Base-by-base conservation (phyloP, 306 rosid species). In the Gastrolobium villosum region DNA sequence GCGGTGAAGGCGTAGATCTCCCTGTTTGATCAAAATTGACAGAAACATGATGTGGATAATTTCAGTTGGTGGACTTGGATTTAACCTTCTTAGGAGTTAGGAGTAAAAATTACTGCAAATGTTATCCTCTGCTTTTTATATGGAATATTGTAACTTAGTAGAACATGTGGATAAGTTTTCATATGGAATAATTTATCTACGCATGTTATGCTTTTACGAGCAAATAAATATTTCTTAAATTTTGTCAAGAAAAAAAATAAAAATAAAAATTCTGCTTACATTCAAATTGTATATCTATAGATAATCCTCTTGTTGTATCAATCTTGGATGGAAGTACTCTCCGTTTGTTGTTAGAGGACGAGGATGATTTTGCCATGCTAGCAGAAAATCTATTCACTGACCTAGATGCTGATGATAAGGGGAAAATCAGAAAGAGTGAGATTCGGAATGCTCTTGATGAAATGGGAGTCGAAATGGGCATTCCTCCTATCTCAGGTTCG, bases 391-490 rank as follows among this genome's bases (percentile, higher is more conserved):
- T 95, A 7, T 93, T 95, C 87, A 93, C 96, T 1, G 97, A 95
- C 37, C 88, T 95, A 59, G 98, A 95, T 78, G 87, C 73, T 41
- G 96, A 91, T 86, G 99, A 95, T 68, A 86, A 84, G 83, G 99
- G 98, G 82, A 95, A 95, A 87, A 89, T 95, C 84, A 73, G 77
- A 65, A 93, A 87, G 94, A 85, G 83, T 46, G 89, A 88, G 82
- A 87, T 93, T 79, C 78, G 43, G 66, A 91, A 88, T 81, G 98
- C 98, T 63, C 93, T 95, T 52, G 83, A 73, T 66, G 89, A 83
- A 40, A 93, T 95, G 99, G 99, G 96, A 70, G 89, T 76, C 49
- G 98, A 95, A 69, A 93, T 90, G 99, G 99, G 99, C 8, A 94
- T 95, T 86, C 99, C 99, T 77, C 86, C 99, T 8, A 65, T 87